These are phyloP conservation scores for Aphanocladium album DNA, from an alignment of 2,329 filamentous ascomycete genomes.

Conservation along the genomic window DNA sequence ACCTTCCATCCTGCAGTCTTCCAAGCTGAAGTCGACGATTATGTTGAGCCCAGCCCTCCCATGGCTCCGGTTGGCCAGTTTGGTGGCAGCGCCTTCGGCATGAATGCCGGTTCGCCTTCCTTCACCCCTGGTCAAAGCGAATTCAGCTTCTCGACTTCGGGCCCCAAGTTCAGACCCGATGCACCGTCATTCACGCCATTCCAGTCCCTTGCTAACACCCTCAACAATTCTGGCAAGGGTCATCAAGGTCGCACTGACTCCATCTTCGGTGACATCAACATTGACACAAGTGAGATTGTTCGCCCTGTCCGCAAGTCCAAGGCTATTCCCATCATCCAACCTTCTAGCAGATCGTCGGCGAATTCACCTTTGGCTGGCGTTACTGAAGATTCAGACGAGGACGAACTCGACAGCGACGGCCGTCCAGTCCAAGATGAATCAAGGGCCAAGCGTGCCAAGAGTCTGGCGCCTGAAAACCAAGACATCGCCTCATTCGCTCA, in stretches of 20 bases:
- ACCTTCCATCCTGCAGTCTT: slow-evolving; percentile 30
- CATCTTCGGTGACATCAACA: slow-evolving; percentile 67
- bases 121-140: slow-evolving; percentile 64
- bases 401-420: slow-evolving; percentile 49
- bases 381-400: slow-evolving; percentile 23
- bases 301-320: slow-evolving; percentile 70
- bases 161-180: slow-evolving; percentile 67
- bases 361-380: slow-evolving; percentile 22
- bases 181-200: slow-evolving; percentile 71
- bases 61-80: slow-evolving; percentile 31
- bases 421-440: slow-evolving; percentile 59
- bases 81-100: slow-evolving; percentile 40
- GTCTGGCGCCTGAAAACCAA: slow-evolving; percentile 60
- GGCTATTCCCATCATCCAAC: slow-evolving; percentile 73
- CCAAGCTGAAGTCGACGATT: slow-evolving; percentile 29
- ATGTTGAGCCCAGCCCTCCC: slow-evolving; percentile 19
- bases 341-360: slow-evolving; percentile 47
- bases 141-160: slow-evolving; percentile 64
- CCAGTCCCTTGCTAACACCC: slow-evolving; percentile 40
- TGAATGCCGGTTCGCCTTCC: slow-evolving; percentile 64
- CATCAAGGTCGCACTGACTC: slow-evolving; percentile 34
- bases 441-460: slow-evolving; percentile 70
- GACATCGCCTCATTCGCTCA: slow-evolving; percentile 69
- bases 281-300: slow-evolving; percentile 55
- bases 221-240: slow-evolving; percentile 39